Evolutionary conservation across 768 basidiomycete species (phyloP).

Genomic region (Suillus occidentalis): DNA sequence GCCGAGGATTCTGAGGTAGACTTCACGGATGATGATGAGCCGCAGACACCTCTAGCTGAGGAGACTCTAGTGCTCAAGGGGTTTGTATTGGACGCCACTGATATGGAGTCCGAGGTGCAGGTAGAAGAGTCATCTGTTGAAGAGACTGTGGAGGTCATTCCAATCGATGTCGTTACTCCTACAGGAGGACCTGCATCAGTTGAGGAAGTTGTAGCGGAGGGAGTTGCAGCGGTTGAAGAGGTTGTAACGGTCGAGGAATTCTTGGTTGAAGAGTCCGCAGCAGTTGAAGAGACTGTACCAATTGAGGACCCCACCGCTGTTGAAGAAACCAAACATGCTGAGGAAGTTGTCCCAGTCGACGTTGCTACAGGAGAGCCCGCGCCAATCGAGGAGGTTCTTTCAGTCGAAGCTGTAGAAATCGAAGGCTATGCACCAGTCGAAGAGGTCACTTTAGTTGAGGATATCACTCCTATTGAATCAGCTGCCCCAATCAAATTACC

Average conservation of each 20-base stretch:
- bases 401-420: background rate
- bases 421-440: background rate
- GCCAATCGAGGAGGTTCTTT: background rate
- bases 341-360: background rate
- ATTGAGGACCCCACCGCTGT: background rate
- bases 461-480: background rate
- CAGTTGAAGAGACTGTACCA: background rate
- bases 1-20: slow-evolving; percentile 7
- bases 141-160: background rate
- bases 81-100: background rate
- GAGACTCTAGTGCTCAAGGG: background rate
- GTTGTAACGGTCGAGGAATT: background rate
- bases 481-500: background rate
- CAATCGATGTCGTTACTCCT: background rate
- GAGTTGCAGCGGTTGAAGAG: background rate
- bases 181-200: background rate
- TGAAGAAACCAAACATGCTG: background rate
- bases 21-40: background rate
- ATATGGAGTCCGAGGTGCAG: background rate
- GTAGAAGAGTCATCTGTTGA: background rate
- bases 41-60: background rate
- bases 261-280: background rate
- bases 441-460: background rate
- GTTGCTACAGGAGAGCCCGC: background rate
- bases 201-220: background rate